These are phyloP conservation scores for Penicillium sp. DNA, from an alignment of 2,329 filamentous ascomycete genomes.

Conservation along the genomic window DNA sequence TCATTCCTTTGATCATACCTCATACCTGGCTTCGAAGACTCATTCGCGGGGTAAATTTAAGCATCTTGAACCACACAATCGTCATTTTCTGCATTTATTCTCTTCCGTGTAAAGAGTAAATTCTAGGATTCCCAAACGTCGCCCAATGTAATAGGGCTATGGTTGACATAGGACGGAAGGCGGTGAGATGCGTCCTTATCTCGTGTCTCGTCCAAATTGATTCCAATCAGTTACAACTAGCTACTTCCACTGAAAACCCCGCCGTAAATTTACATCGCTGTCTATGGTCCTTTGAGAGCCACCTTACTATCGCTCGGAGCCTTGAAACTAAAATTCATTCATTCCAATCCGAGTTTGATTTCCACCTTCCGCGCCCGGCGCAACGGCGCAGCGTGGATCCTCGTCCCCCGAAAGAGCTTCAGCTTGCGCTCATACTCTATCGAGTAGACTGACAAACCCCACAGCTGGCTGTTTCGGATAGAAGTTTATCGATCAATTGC, in stretches of 20 bases:
- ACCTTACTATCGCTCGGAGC: background rate
- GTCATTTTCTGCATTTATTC: background rate
- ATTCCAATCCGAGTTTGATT: background rate
- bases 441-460: background rate
- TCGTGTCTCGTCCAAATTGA: background rate
- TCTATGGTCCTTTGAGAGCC: background rate
- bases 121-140: background rate
- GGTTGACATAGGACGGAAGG: background rate
- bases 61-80: background rate
- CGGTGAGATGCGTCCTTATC: constrained; percentile 11
- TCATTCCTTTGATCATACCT: constrained; percentile 3
- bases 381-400: background rate
- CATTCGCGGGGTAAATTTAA: background rate
- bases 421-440: background rate
- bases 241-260: background rate
- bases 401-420: background rate
- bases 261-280: background rate
- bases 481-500: too few species aligned
- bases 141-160: background rate
- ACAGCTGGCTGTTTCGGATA: background rate
- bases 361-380: background rate
- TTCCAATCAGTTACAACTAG: background rate
- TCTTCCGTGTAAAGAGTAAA: background rate
- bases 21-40: background rate
- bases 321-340: background rate